Base-by-base conservation (phyloP, 2,329 filamentous ascomycete species). In the Alternaria hordeiaustralica region DNA sequence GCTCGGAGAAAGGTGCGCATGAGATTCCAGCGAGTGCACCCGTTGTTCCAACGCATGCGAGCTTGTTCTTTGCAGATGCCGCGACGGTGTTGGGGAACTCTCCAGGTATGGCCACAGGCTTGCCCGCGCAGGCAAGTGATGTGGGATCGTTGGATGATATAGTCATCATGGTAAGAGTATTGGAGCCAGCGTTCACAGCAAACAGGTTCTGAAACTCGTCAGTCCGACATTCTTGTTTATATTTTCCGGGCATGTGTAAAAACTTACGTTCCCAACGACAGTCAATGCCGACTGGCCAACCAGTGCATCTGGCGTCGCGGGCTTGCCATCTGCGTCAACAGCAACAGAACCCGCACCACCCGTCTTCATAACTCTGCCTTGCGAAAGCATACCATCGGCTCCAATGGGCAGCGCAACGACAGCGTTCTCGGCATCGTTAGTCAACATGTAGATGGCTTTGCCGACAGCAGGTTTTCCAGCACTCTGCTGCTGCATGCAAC, bases 371-470 rank as follows among this genome's bases (percentile, higher is more conserved):
- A 80, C 71, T 2, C 76, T 78, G 0, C 83, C 84, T 4, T 75
- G 73, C 0, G 79, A 81, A 0, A 89, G 77, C 15, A 77, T 82
- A 0, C 87, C 87, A 58, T 87, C 78, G 0, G 66, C 49, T 0
- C 73, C 77, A 33, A 89, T 82, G 0, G 83, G 82, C 2, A 89
- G 58, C 0, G 86, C 83, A 2, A 87, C 79, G 2, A 89, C 80
- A 0, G 81, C 73, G 57, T 89, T 88, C 0, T 81, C 67, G 10
- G 72, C 75, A 3, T 85, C 81, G 67, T 90, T 90, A 36, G 84
- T 87, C 43, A 88, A 76, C 58, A 88, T 76, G 74, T 89, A 89
- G 18, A 88, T 71, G 0, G 86, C 87, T 71, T 85, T 85, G 26
- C 68, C 74, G 8, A 54, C 26, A 20, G 47, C 44, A 30, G 26